phyloP scores from a whole-genome alignment of 768 basidiomycete species.

The Austroboletus eburneus region DNA sequence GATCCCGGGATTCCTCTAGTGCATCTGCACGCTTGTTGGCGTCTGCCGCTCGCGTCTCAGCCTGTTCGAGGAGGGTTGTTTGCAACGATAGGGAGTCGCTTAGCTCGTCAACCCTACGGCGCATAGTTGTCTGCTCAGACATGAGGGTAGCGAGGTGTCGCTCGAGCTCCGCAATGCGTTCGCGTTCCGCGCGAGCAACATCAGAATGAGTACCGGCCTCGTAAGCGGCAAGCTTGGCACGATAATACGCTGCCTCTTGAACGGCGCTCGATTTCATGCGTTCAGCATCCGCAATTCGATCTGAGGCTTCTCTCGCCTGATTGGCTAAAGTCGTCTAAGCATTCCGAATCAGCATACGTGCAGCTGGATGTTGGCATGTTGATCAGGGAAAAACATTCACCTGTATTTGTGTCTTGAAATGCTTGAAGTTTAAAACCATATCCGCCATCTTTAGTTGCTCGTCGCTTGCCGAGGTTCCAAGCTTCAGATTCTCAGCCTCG shows the following conservation, averaged over 20 bases:
- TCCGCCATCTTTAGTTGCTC: conserved; percentile 58
- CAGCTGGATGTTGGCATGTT: not conserved
- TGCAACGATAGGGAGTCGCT: conserved; percentile 71
- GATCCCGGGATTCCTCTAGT: conserved; percentile 65
- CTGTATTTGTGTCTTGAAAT: conserved; percentile 83
- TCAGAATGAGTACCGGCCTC: conserved; percentile 70
- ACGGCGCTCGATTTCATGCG: conserved; percentile 70
- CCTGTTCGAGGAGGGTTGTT: conserved; percentile 71
- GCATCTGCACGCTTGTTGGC: conserved; percentile 72
- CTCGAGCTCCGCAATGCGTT: conserved; percentile 74
- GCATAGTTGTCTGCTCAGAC: conserved; percentile 59
- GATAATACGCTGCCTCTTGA: conserved; percentile 94
- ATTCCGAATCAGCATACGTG: conserved; percentile 9
- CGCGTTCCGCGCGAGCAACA: conserved; percentile 66
- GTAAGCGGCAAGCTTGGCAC: conserved; percentile 86
- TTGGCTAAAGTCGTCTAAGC: conserved; percentile 63
- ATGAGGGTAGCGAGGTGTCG: conserved; percentile 57
- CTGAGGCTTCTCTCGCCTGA: conserved; percentile 74
- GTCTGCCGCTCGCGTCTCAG: conserved; percentile 73
- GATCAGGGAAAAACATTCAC: conserved; percentile 40
- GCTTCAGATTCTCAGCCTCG: conserved; percentile 32
- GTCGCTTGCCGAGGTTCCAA: conserved; percentile 31
- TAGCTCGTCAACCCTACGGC: conserved; percentile 69
- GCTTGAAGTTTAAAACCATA: conserved; percentile 78
- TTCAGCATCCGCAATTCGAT: conserved; percentile 76